Percentiles rank a stretch among this genome's conserved stretches.
Evolutionary conservation across 768 basidiomycete species (phyloP).

Genomic region (Mycena alexandri): DNA sequence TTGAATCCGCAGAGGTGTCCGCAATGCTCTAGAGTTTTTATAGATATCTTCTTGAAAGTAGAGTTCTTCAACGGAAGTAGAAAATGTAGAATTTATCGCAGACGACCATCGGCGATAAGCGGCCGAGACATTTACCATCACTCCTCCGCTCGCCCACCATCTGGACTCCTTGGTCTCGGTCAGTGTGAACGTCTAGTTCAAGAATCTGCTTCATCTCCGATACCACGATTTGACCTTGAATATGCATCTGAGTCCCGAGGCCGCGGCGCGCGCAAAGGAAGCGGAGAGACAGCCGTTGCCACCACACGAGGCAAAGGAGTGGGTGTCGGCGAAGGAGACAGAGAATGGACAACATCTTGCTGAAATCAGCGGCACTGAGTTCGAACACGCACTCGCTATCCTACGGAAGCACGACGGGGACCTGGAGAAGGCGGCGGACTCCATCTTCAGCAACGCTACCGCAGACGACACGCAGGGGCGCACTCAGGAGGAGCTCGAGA

Average conservation of each 20-base stretch:
- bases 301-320: constrained; percentile 20
- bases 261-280: not conserved
- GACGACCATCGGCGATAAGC: too few relatives aligned
- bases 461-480: not conserved
- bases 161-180: too few relatives aligned
- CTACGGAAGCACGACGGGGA: constrained; percentile 26
- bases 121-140: too few relatives aligned
- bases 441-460: not conserved
- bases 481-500: not conserved
- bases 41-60: not conserved
- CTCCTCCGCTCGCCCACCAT: too few relatives aligned
- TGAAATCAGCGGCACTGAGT: constrained; percentile 19
- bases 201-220: too few relatives aligned
- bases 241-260: too few relatives aligned
- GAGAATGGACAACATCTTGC: constrained; percentile 8
- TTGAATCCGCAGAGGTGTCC: constrained; percentile 13
- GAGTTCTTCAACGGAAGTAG: too few relatives aligned
- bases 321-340: constrained; percentile 22
- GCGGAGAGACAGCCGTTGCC: constrained; percentile 27
- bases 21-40: constrained; percentile 19
- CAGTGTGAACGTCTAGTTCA: too few relatives aligned
- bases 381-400: constrained; percentile 16
- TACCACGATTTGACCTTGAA: too few relatives aligned
- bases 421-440: constrained; percentile 29
- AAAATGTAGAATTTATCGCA: too few relatives aligned